Conservation (phyloP, 2,329 filamentous ascomycete species). For the Microcyclosporella mali region DNA sequence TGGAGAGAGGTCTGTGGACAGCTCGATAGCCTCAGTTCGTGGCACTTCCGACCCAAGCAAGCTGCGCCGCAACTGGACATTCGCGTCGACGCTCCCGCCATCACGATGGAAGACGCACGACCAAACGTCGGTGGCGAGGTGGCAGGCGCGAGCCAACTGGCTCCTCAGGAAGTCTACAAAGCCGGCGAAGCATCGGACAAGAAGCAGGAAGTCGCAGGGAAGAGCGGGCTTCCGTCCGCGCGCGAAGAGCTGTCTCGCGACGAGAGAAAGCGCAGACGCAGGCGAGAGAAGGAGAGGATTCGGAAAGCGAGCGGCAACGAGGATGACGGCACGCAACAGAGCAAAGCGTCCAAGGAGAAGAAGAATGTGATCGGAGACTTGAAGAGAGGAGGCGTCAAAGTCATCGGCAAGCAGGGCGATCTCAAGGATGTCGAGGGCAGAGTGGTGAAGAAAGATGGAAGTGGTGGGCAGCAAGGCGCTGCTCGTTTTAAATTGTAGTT, state of each 20-base stretch:
- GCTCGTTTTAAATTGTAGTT: constrained; percentile 29
- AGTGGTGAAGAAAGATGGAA: constrained; percentile 45
- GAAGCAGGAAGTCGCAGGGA: constrained; percentile 62
- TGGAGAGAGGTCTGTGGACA: constrained; percentile 77
- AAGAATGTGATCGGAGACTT: constrained; percentile 59
- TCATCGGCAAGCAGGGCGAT: constrained; percentile 86
- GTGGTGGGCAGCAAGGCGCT: constrained; percentile 22
- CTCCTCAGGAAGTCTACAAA: constrained; percentile 89
- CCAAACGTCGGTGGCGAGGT: constrained; percentile 74
- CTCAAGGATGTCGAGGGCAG: constrained; percentile 78
- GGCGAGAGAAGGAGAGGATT: constrained; percentile 76
- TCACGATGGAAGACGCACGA: constrained; percentile 91
- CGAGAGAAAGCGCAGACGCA: constrained; percentile 64
- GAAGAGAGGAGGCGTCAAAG: constrained; percentile 80
- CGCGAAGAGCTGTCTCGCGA: constrained; percentile 83
- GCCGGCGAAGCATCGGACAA: constrained; percentile 57
- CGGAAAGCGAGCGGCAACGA: constrained; percentile 57
- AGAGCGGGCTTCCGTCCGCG: constrained; percentile 69
- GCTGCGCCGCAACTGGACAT: constrained; percentile 76
- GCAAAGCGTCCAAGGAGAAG: constrained; percentile 49
- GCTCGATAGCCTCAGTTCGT: constrained; percentile 83
- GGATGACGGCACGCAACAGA: constrained; percentile 36
- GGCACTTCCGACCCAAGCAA: constrained; percentile 91
- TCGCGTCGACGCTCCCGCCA: constrained; percentile 82
- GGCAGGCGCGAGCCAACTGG: constrained; percentile 64